Percentiles rank a stretch among this genome's conserved stretches.
phyloP scores from a whole-genome alignment of 345 rosid species.

The Lepidium aucheri region DNA sequence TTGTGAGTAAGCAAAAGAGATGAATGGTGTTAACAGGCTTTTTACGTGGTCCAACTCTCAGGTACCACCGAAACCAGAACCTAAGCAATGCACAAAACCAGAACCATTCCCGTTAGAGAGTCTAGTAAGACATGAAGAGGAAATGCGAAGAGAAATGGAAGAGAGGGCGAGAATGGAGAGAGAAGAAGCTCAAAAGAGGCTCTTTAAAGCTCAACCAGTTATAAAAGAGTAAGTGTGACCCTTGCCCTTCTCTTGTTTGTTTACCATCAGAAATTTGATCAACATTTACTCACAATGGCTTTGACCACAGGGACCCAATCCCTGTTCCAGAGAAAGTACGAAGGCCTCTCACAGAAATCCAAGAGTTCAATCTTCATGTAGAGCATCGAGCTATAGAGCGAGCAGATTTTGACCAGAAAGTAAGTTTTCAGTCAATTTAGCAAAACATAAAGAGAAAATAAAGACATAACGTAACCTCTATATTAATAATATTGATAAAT shows the following conservation, averaged over 20 bases:
- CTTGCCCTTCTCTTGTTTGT: neutral
- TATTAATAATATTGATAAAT: neutral
- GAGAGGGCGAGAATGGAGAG: slow-evolving; percentile 61
- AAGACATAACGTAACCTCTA: neutral
- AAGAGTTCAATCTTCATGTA: slow-evolving; percentile 56
- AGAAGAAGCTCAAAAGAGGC: slow-evolving; percentile 66
- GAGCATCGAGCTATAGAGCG: slow-evolving; percentile 71
- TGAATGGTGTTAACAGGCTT: neutral
- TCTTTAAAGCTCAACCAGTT: slow-evolving; percentile 74
- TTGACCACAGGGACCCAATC: slow-evolving; percentile 65
- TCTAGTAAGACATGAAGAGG: slow-evolving; percentile 81
- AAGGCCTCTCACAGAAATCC: slow-evolving; percentile 78
- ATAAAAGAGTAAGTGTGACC: slow-evolving; percentile 60
- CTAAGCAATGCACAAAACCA: slow-evolving; percentile 75
- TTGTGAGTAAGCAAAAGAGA: neutral
- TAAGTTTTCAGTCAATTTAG: slow-evolving; percentile 17
- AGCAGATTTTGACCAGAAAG: slow-evolving; percentile 91
- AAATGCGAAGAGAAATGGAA: slow-evolving; percentile 71
- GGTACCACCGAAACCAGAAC: slow-evolving; percentile 89
- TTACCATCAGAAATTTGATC: neutral
- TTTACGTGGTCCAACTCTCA: slow-evolving; percentile 21
- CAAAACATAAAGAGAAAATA: no score
- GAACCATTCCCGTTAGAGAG: slow-evolving; percentile 87
- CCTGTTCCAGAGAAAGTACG: slow-evolving; percentile 88
- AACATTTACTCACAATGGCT: neutral